phyloP scores from a whole-genome alignment of 495 filamentous ascomycete genomes.

The Neurospora terricola region DNA sequence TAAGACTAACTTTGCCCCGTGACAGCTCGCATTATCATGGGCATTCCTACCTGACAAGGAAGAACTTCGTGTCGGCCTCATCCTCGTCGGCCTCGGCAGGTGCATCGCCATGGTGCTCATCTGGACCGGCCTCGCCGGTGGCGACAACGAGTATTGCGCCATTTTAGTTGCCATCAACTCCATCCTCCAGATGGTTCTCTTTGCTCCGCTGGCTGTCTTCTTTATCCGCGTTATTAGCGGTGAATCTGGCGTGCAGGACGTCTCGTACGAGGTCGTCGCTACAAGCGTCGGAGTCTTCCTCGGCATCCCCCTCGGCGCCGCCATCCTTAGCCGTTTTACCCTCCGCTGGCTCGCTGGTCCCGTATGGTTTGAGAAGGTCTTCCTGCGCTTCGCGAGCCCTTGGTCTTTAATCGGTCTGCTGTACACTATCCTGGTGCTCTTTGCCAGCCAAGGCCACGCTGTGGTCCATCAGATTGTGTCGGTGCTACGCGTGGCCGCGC shows the following conservation, averaged over 20 bases:
- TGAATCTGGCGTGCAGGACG: slow-evolving; percentile 15
- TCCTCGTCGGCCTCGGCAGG: slow-evolving; percentile 66
- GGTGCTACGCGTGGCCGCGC: slow-evolving; percentile 69
- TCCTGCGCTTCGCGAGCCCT: slow-evolving; percentile 59
- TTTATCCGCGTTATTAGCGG: slow-evolving; percentile 64
- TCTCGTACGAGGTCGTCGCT: slow-evolving; percentile 64
- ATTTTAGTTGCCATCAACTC: slow-evolving; percentile 87
- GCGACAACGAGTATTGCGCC: slow-evolving; percentile 77
- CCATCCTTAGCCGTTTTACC: slow-evolving; percentile 60
- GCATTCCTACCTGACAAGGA: slow-evolving; percentile 68
- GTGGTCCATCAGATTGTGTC: slow-evolving; percentile 79
- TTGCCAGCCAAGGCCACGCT: slow-evolving; percentile 68
- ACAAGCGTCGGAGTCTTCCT: slow-evolving; percentile 76
- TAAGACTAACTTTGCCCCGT: neutral
- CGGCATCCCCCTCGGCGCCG: slow-evolving; percentile 74
- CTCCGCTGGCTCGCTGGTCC: slow-evolving; percentile 45
- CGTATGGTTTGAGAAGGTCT: slow-evolving; percentile 56
- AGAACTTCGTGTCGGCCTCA: slow-evolving; percentile 59
- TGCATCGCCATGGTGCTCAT: slow-evolving; percentile 69
- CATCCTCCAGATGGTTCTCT: slow-evolving; percentile 76
- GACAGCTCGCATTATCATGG: slow-evolving; percentile 63
- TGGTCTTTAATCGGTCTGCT: slow-evolving; percentile 76
- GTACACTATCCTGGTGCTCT: slow-evolving; percentile 78
- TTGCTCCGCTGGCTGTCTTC: slow-evolving; percentile 68
- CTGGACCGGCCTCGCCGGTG: slow-evolving; percentile 44